phyloP scores from a whole-genome alignment of 2,329 filamentous ascomycete species.

The Fusarium buxicola region DNA sequence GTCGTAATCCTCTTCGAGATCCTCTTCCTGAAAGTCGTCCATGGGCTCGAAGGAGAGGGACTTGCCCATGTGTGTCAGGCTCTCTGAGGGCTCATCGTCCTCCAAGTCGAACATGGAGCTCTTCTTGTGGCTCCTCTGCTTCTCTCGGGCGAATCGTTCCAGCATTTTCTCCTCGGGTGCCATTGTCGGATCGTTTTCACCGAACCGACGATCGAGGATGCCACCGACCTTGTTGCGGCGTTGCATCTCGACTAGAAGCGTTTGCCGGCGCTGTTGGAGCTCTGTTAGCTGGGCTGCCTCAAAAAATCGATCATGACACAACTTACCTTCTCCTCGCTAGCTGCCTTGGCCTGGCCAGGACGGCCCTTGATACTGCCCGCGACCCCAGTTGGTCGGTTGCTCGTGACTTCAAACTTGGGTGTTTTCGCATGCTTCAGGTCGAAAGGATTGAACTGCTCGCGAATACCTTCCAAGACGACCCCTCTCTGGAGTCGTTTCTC shows the following conservation, averaged over 20 bases:
- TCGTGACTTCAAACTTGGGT: conserved; percentile 88
- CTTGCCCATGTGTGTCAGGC: conserved; percentile 86
- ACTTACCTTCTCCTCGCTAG: conserved; percentile 84
- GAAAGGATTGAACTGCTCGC: conserved; percentile 98
- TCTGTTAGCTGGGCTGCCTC: conserved; percentile 23
- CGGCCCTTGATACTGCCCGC: conserved; percentile 74
- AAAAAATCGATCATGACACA: not conserved
- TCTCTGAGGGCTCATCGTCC: conserved; percentile 71
- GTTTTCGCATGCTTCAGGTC: conserved; percentile 87
- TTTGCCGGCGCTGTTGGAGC: conserved; percentile 73
- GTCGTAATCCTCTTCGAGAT: conserved; percentile 71
- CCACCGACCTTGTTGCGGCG: conserved; percentile 90
- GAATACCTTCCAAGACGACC: conserved; percentile 84
- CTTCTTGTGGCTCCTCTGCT: conserved; percentile 81
- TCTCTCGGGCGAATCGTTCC: conserved; percentile 90
- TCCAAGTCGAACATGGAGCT: conserved; percentile 90
- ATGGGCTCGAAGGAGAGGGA: conserved; percentile 72
- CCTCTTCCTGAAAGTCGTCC: conserved; percentile 86
- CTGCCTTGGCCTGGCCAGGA: conserved; percentile 85
- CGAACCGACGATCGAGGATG: conserved; percentile 91
- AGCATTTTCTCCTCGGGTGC: conserved; percentile 92
- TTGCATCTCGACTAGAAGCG: conserved; percentile 90
- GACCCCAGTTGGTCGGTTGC: conserved; percentile 66
- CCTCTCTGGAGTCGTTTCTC: conserved; percentile 82
- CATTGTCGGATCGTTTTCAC: conserved; percentile 95